phyloP scores from a whole-genome alignment of 331 rosid genomes.

The Prunus yedoensis region DNA sequence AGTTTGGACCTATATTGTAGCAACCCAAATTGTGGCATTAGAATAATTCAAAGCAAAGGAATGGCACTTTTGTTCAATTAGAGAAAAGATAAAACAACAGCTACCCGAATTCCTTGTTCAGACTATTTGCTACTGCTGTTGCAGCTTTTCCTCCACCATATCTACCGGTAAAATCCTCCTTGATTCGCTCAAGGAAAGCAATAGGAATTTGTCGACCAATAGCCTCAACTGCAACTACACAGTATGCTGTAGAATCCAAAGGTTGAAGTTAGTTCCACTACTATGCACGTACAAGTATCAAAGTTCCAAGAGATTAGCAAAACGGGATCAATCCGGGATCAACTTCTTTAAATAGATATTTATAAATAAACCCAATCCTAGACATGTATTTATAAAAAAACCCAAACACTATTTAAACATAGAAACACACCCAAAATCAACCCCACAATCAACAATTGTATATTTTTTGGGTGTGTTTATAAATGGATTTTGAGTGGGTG shows the following conservation, averaged over 20 bases:
- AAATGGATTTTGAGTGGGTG: too few relatives aligned
- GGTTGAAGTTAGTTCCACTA: constrained; percentile 33
- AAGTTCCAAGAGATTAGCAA: background rate
- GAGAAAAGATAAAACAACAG: background rate
- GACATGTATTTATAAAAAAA: too few relatives aligned
- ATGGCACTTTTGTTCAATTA: background rate
- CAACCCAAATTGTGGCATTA: constrained; percentile 10
- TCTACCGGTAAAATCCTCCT: constrained; percentile 79
- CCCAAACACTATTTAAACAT: too few relatives aligned
- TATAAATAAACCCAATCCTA: too few relatives aligned
- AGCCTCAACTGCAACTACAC: constrained; percentile 90
- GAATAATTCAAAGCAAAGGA: constrained; percentile 12
- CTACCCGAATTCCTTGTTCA: constrained; percentile 88
- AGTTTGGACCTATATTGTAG: constrained; percentile 57
- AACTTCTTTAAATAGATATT: background rate
- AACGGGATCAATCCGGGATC: too few relatives aligned
- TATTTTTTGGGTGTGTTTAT: too few relatives aligned
- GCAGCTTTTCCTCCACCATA: constrained; percentile 90
- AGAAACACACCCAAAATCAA: too few relatives aligned
- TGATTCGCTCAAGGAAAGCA: constrained; percentile 86
- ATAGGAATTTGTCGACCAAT: constrained; percentile 82
- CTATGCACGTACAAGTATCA: background rate
- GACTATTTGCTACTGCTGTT: constrained; percentile 70
- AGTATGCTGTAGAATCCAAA: constrained; percentile 61
- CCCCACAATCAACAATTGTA: too few relatives aligned